Evolutionary conservation across 2,329 filamentous ascomycete genomes (phyloP), one percentile per base, ranked within the genome.

Genomic region (Emmonsiellopsis sp.): DNA sequence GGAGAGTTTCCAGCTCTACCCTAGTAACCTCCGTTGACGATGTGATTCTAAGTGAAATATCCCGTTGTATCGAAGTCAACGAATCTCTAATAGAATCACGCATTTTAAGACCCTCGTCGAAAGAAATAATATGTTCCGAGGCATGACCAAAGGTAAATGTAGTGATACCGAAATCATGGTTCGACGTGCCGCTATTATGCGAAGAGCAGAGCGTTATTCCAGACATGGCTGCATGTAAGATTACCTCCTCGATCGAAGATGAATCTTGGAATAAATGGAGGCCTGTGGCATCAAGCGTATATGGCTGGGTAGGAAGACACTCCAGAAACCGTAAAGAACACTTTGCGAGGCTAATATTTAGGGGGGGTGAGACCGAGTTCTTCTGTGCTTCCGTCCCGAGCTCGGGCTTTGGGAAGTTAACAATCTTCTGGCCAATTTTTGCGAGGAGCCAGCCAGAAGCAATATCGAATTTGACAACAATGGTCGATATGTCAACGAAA

Each of bases 1-100:
- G 89, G 8, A 94, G 76, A 0, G 90, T 94, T 51, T 83, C 81
- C 11, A 95, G 66, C 34, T 87, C 82, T 13, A 87, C 58, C 40
- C 69, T 68, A 7, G 62, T 62, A 9, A 60, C 58, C 6, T 66
- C 63, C 5, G 58, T 36, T 2, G 65, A 65, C 49, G 64, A 69
- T 17, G 52, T 58, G 9, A 74, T 51, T 2, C 63, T 68, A 9
- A 76, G 49, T 8, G 64, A 66, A 5, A 77, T 61, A 53, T 76
- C 74, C 27, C 62, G 63, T 49, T 68, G 63, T 2, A 59, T 57
- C n/a, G 68, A 61, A 21, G 68, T 63, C 47, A 65, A 55, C 9
- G 72, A 59, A 54, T 76, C 72, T 56, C 71, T 66, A 3, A 65
- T 69, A 4, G 73, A 75, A 47, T 73, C 71, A 46, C 74, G 70